Conservation (phyloP, 768 basidiomycete species). For the Amanita pallidorosea region DNA sequence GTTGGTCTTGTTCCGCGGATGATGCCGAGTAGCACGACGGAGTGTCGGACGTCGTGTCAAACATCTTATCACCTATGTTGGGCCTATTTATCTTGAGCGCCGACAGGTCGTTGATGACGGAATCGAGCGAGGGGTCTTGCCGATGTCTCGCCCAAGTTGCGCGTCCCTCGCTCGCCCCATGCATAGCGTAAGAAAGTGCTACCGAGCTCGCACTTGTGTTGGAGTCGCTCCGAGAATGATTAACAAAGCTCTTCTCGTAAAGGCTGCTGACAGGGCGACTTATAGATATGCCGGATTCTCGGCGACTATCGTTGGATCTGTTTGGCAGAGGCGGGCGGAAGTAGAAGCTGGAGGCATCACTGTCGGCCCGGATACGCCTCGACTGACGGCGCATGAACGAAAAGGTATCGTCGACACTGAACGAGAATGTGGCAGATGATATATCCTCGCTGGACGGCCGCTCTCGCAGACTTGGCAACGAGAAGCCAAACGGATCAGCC, state of each 20-base stretch:
- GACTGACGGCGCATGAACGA: constrained; percentile 37
- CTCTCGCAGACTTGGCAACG: constrained; percentile 37
- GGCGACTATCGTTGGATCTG: constrained; percentile 26
- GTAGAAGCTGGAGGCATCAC: constrained; percentile 72
- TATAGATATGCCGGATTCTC: constrained; percentile 50
- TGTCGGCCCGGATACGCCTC: constrained; percentile 49
- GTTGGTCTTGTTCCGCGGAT: constrained; percentile 30
- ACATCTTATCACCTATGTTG: constrained; percentile 83
- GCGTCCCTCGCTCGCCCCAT: constrained; percentile 28
- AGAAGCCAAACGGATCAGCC: constrained; percentile 69
- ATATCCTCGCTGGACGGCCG: constrained; percentile 52
- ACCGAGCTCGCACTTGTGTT: constrained; percentile 30
- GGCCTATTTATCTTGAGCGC: constrained; percentile 51
- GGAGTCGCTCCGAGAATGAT: constrained; percentile 48
- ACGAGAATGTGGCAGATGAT: constrained; percentile 37
- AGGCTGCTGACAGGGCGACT: constrained; percentile 65
- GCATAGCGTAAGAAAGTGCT: too few species aligned
- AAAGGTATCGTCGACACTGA: constrained; percentile 67
- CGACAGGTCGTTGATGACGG: constrained; percentile 54
- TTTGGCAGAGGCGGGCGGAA: constrained; percentile 35
- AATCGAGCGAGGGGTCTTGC: constrained; percentile 52
- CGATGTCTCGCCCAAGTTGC: constrained; percentile 51
- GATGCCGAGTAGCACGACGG: constrained; percentile 59
- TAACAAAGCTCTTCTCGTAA: constrained; percentile 46
- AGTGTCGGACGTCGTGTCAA: constrained; percentile 45